A percentile compares a stretch with the other conserved stretches of the same genome.
Evolutionary conservation across 345 rosid species (phyloP).

Genomic region (thale cress (Arabidopsis thaliana)): DNA sequence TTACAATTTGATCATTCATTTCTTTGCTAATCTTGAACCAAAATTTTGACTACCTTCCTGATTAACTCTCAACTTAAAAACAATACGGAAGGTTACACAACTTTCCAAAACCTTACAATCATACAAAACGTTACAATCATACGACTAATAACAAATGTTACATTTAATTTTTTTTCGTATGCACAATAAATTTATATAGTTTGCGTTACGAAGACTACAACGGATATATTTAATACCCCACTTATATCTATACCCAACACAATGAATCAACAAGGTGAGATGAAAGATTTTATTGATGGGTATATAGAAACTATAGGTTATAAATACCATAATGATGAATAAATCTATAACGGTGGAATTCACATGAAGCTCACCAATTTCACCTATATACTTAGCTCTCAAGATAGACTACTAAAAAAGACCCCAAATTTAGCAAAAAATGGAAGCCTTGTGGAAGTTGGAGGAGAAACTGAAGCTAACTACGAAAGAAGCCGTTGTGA

Average conservation of each 20-base stretch:
- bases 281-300: neutral
- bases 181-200: neutral
- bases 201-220: slow-evolving; percentile 18
- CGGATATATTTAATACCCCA: slow-evolving; percentile 11
- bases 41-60: too few relatives aligned
- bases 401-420: neutral
- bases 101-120: neutral
- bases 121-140: slow-evolving; percentile 6
- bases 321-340: slow-evolving; percentile 29
- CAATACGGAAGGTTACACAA: neutral
- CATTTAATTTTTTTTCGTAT: neutral
- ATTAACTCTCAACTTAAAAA: neutral
- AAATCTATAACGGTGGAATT: slow-evolving; percentile 52
- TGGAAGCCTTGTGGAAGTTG: slow-evolving; percentile 76
- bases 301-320: neutral
- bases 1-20: neutral
- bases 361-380: slow-evolving; percentile 54
- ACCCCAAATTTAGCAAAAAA: slow-evolving; percentile 19
- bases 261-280: slow-evolving; percentile 10
- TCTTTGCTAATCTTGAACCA: neutral
- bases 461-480: slow-evolving; percentile 73
- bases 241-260: neutral
- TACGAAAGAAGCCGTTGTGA: slow-evolving; percentile 54
- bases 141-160: slow-evolving; percentile 11
- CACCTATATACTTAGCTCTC: slow-evolving; percentile 34